These are phyloP conservation scores for Furcasterigmium furcatum DNA, from an alignment of 2,329 filamentous ascomycete genomes.

Conservation along the genomic window DNA sequence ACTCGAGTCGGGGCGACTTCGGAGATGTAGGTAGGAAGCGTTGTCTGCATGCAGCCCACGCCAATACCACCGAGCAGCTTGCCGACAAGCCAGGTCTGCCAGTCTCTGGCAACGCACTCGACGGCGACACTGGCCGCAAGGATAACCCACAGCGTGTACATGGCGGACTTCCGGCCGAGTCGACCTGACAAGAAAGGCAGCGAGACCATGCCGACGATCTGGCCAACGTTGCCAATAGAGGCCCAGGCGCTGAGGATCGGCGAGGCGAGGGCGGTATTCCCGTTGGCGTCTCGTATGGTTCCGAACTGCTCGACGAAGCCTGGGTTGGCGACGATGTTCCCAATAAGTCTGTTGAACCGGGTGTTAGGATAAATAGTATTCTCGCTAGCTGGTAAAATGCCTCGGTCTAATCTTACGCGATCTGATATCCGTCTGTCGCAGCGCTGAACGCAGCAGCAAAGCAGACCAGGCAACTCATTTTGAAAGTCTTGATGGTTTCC, in stretches of 20 bases:
- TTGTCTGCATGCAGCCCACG: slow-evolving; percentile 37
- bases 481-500: slow-evolving; percentile 21
- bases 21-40: slow-evolving; percentile 35
- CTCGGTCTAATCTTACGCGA: slow-evolving; percentile 15
- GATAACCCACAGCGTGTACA: slow-evolving; percentile 24
- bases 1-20: slow-evolving; percentile 36
- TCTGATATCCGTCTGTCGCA: slow-evolving; percentile 22
- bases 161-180: slow-evolving; percentile 26
- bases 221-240: slow-evolving; percentile 24
- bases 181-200: slow-evolving; percentile 18
- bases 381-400: too few species aligned
- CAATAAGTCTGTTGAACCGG: slow-evolving; percentile 23
- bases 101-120: slow-evolving; percentile 29
- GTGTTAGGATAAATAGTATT: too few species aligned
- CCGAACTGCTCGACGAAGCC: slow-evolving; percentile 32
- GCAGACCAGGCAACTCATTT: slow-evolving; percentile 17
- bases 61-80: slow-evolving; percentile 30
- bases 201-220: slow-evolving; percentile 24
- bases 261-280: slow-evolving; percentile 24
- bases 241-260: slow-evolving; percentile 23
- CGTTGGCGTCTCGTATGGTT: slow-evolving; percentile 16
- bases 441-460: slow-evolving; percentile 20
- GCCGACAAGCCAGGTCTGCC: slow-evolving; percentile 35
- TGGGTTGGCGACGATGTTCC: slow-evolving; percentile 30
- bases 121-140: slow-evolving; percentile 28